Evolutionary conservation across 371 early-diverging fungal species (phyloP).

Genomic region (Gilbertella persicaria): DNA sequence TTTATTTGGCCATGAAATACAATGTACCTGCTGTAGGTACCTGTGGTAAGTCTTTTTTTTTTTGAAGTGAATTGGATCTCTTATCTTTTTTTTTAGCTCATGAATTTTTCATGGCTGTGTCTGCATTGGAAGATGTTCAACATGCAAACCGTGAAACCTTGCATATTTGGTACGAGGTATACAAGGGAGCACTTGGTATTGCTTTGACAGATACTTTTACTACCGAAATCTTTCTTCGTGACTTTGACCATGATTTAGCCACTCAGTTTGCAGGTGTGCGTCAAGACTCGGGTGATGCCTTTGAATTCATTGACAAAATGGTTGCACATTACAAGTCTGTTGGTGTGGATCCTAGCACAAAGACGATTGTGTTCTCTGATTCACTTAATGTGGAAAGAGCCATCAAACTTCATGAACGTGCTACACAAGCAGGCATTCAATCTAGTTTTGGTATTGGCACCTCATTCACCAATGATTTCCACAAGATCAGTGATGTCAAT

Average conservation of each 20-base stretch:
- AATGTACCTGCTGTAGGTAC: constrained; percentile 69
- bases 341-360: constrained; percentile 62
- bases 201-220: constrained; percentile 82
- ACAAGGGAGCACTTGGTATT: constrained; percentile 58
- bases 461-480: constrained; percentile 74
- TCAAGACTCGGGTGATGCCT: constrained; percentile 77
- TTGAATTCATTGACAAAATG: constrained; percentile 54
- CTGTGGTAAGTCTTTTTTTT: constrained; percentile 49
- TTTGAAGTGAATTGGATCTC: neutral
- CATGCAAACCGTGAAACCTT: constrained; percentile 66
- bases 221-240: constrained; percentile 62
- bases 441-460: constrained; percentile 81
- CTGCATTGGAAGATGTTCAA: constrained; percentile 65
- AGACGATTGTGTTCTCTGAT: constrained; percentile 75
- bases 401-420: constrained; percentile 51
- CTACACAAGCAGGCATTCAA: constrained; percentile 50
- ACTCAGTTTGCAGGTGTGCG: constrained; percentile 62
- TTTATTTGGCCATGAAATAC: constrained; percentile 70
- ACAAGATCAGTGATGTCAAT: constrained; percentile 25
- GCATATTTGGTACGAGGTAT: constrained; percentile 63
- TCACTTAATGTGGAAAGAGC: constrained; percentile 58
- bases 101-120: constrained; percentile 81
- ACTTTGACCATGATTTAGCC: constrained; percentile 61
- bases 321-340: constrained; percentile 57
- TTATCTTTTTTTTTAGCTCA: constrained; percentile 45